phyloP scores from a whole-genome alignment of 345 rosid species.

The Microthlaspi erraticum region DNA sequence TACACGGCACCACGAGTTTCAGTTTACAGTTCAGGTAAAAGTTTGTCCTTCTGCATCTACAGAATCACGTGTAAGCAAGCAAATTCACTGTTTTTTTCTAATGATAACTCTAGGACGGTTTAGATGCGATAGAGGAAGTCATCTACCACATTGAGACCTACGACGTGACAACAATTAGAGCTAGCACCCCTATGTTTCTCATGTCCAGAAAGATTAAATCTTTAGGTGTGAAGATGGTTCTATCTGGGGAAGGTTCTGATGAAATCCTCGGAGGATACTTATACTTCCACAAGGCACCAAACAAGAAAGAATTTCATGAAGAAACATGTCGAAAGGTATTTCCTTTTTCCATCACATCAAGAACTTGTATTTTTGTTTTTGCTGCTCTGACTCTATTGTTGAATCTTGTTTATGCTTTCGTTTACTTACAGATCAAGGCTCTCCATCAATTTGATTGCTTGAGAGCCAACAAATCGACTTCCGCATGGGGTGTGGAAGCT shows the following conservation, averaged over 20 bases:
- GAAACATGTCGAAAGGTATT: constrained; percentile 79
- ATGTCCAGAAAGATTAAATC: constrained; percentile 88
- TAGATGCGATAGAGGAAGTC: constrained; percentile 84
- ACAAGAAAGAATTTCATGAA: constrained; percentile 76
- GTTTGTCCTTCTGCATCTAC: too few relatives aligned
- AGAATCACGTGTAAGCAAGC: too few relatives aligned
- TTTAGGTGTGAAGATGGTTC: constrained; percentile 84
- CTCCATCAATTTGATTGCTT: constrained; percentile 87
- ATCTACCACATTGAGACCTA: constrained; percentile 82
- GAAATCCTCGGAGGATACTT: constrained; percentile 85
- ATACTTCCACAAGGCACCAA: constrained; percentile 88
- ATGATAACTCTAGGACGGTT: constrained; percentile 63
- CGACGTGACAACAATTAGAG: constrained; percentile 84
- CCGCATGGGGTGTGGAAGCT: constrained; percentile 92
- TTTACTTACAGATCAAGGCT: constrained; percentile 63
- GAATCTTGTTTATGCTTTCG: constrained; percentile 18
- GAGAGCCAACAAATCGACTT: constrained; percentile 83
- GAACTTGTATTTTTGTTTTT: neutral
- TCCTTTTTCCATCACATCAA: neutral
- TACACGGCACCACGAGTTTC: constrained; percentile 82
- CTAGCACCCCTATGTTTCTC: constrained; percentile 91
- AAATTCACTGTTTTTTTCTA: neutral
- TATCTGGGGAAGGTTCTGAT: constrained; percentile 89
- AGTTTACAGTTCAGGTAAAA: constrained; percentile 77
- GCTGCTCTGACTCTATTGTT: neutral